phyloP scores from a whole-genome alignment of 2,329 filamentous ascomycete genomes.

The Epichloe glyceriae region DNA sequence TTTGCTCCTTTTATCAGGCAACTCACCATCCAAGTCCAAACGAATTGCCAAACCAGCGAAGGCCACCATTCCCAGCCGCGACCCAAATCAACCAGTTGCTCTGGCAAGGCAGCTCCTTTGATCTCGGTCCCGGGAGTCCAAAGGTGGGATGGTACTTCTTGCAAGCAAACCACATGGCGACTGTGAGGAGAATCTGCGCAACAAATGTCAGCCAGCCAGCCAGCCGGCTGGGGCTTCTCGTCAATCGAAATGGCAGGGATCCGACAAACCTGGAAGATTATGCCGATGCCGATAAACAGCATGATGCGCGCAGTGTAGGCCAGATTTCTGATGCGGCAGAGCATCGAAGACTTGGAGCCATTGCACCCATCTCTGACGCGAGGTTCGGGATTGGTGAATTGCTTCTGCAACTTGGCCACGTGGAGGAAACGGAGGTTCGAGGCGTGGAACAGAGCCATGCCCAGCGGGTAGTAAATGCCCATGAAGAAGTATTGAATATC shows the following conservation, averaged over 20 bases:
- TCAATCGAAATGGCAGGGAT: too few relatives aligned
- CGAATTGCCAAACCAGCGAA: slow-evolving; percentile 39
- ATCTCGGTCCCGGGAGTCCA: slow-evolving; percentile 26
- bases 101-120: slow-evolving; percentile 19
- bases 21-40: slow-evolving; percentile 32
- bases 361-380: slow-evolving; percentile 8
- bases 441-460: slow-evolving; percentile 54
- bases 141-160: slow-evolving; percentile 44
- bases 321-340: slow-evolving; percentile 5
- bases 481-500: slow-evolving; percentile 50
- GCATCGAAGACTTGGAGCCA: neutral
- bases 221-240: neutral
- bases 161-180: slow-evolving; percentile 43
- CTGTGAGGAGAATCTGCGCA: slow-evolving; percentile 34
- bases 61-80: slow-evolving; percentile 48
- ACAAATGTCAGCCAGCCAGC: neutral
- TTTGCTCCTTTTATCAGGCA: neutral
- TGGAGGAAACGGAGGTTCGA: slow-evolving; percentile 47
- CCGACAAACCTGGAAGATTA: neutral
- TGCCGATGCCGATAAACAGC: neutral
- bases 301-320: neutral
- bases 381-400: slow-evolving; percentile 7
- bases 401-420: slow-evolving; percentile 33
- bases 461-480: slow-evolving; percentile 49
- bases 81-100: slow-evolving; percentile 27